phyloP scores from a whole-genome alignment of 768 basidiomycete genomes.

The Kwoniella pini region DNA sequence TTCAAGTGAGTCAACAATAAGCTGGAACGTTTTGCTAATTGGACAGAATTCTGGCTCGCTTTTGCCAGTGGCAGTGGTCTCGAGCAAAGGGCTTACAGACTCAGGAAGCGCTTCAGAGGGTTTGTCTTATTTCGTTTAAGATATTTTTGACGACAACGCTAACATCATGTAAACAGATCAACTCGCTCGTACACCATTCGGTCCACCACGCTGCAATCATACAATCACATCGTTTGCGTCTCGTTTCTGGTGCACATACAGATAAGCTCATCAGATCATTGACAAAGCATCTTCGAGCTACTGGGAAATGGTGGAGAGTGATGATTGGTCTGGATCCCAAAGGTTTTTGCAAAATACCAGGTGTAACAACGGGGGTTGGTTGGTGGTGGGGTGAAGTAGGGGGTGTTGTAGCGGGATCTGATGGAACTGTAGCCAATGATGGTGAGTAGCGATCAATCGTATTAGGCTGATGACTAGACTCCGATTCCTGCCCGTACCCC shows the following conservation, averaged over 20 bases:
- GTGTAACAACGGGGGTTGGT: constrained; percentile 42
- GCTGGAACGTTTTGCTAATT: neutral
- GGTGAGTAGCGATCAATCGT: constrained; percentile 29
- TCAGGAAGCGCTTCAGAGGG: constrained; percentile 28
- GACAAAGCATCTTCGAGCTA: constrained; percentile 49
- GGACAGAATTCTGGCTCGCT: constrained; percentile 43
- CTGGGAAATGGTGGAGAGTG: constrained; percentile 51
- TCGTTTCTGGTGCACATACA: constrained; percentile 20
- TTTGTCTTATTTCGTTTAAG: constrained; percentile 15
- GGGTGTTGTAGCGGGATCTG: constrained; percentile 42
- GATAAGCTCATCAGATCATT: constrained; percentile 34
- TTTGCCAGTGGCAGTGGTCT: constrained; percentile 43
- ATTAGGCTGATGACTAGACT: constrained; percentile 30
- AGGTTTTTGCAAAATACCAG: constrained; percentile 41
- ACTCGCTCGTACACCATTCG: constrained; percentile 34
- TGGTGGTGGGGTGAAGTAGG: constrained; percentile 55
- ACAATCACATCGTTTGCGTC: constrained; percentile 37
- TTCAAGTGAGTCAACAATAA: constrained; percentile 22
- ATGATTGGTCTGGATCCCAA: constrained; percentile 52
- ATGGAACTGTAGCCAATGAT: constrained; percentile 44
- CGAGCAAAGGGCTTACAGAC: constrained; percentile 40
- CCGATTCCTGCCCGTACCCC: constrained; percentile 40
- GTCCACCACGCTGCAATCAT: constrained; percentile 40
- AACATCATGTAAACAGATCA: constrained; percentile 13
- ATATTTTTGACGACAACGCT: neutral